These are phyloP conservation scores for Candida anglica DNA, from an alignment of 805 yeast species.

Conservation along the genomic window DNA sequence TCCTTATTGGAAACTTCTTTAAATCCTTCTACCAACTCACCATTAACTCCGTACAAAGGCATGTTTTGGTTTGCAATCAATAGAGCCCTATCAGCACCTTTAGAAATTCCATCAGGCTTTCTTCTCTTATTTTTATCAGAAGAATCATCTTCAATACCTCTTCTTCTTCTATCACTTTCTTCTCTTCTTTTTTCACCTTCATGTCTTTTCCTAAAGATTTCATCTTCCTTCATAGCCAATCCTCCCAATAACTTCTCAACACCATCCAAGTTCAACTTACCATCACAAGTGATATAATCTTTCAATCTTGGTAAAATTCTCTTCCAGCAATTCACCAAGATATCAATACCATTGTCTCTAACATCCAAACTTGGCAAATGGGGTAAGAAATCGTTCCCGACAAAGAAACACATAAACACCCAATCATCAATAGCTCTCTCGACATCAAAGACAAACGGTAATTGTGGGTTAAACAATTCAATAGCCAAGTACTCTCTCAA, in stretches of 20 bases:
- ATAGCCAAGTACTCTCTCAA: conserved; percentile 83
- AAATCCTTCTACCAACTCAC: conserved; percentile 62
- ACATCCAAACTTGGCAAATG: conserved; percentile 94
- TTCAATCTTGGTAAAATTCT: conserved; percentile 58
- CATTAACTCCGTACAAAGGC: conserved; percentile 74
- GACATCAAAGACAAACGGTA: conserved; percentile 74
- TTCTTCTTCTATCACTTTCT: conserved; percentile 60
- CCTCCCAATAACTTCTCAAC: conserved; percentile 68
- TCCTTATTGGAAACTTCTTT: conserved; percentile 68
- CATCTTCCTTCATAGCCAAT: conserved; percentile 72
- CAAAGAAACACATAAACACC: conserved; percentile 98
- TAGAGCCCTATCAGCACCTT: conserved; percentile 77
- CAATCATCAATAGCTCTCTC: conserved; percentile 98
- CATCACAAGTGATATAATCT: conserved; percentile 88
- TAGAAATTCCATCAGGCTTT: conserved; percentile 57
- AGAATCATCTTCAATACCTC: conserved; percentile 43
- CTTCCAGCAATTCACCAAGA: conserved; percentile 81
- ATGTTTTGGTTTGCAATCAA: conserved; percentile 62
- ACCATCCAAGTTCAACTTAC: conserved; percentile 67
- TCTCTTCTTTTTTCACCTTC: conserved; percentile 67
- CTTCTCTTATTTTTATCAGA: conserved; percentile 40
- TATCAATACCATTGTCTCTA: conserved; percentile 89
- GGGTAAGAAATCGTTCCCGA: conserved; percentile 97
- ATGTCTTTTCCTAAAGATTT: conserved; percentile 66
- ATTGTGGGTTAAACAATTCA: conserved; percentile 68